Conservation (phyloP, 23 red algal genomes). For the Gracilariopsis chorda region DNA sequence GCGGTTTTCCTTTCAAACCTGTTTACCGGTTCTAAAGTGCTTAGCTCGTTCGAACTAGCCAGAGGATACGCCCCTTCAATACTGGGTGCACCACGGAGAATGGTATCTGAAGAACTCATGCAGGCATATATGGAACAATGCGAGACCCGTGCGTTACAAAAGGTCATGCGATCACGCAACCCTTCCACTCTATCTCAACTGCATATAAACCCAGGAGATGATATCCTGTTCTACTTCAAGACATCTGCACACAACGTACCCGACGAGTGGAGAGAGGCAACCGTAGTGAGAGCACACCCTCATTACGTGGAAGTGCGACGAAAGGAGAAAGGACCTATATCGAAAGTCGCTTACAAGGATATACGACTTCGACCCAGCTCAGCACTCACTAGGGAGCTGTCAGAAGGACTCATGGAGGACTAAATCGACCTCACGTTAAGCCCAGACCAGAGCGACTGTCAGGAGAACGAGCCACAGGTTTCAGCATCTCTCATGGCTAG, state of each 20-base stretch:
- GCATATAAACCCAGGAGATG: no score
- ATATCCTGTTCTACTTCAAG: no score
- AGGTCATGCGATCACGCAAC: no score
- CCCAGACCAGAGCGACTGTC: no score
- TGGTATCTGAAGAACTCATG: background rate
- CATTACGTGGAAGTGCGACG: background rate
- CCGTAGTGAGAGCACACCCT: background rate
- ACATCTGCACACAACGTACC: no score
- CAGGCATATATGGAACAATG: background rate
- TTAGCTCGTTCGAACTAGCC: constrained; percentile 18
- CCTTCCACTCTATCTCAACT: no score
- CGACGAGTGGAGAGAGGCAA: background rate
- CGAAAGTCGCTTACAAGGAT: background rate
- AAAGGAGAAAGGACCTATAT: background rate
- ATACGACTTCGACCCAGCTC: no score
- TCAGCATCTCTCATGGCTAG: no score
- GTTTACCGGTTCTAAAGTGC: background rate
- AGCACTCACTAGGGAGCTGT: no score
- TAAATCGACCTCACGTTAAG: no score
- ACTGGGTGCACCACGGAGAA: background rate
- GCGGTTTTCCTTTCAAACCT: background rate
- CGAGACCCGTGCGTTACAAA: background rate
- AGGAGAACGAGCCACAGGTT: no score
- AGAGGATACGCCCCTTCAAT: constrained; percentile 36
- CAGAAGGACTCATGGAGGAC: no score